Percentiles rank a stretch among this genome's conserved stretches.
phyloP scores from a whole-genome alignment of 2,329 filamentous ascomycete species.

The Cladosporium sp. region DNA sequence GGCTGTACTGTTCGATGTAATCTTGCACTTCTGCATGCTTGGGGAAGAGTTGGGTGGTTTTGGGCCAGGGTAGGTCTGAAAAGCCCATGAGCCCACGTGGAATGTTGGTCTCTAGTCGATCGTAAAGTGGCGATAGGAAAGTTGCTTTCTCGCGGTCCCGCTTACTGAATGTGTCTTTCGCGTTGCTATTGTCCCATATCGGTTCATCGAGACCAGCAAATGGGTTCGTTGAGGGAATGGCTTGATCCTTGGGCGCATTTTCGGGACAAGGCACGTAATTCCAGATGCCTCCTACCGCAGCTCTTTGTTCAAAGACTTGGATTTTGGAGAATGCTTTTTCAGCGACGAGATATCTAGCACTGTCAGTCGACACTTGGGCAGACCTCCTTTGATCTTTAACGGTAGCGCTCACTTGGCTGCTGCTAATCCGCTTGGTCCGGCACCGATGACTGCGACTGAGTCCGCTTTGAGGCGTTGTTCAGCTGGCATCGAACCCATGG shows the following conservation, averaged over 20 bases:
- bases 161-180: constrained; percentile 11
- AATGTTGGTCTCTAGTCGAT: constrained; percentile 80
- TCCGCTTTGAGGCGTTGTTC: constrained; percentile 42
- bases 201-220: constrained; percentile 61
- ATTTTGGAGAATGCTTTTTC: constrained; percentile 68
- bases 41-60: constrained; percentile 68
- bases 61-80: constrained; percentile 54
- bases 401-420: constrained; percentile 58
- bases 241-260: constrained; percentile 39
- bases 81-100: constrained; percentile 77
- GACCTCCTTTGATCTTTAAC: background rate
- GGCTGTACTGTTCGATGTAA: constrained; percentile 70
- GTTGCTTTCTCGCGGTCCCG: constrained; percentile 43
- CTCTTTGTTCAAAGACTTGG: constrained; percentile 76
- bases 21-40: constrained; percentile 64
- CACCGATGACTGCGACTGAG: constrained; percentile 74
- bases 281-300: constrained; percentile 78
- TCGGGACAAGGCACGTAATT: constrained; percentile 60
- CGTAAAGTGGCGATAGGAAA: constrained; percentile 73
- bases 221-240: constrained; percentile 65
- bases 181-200: constrained; percentile 40
- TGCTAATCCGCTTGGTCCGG: constrained; percentile 73
- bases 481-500: constrained; percentile 34
- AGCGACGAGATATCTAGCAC: constrained; percentile 62
- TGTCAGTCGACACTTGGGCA: background rate